These are phyloP conservation scores for Puccinia polysora DNA, from an alignment of 1,284 basidiomycete species.

Conservation along the genomic window DNA sequence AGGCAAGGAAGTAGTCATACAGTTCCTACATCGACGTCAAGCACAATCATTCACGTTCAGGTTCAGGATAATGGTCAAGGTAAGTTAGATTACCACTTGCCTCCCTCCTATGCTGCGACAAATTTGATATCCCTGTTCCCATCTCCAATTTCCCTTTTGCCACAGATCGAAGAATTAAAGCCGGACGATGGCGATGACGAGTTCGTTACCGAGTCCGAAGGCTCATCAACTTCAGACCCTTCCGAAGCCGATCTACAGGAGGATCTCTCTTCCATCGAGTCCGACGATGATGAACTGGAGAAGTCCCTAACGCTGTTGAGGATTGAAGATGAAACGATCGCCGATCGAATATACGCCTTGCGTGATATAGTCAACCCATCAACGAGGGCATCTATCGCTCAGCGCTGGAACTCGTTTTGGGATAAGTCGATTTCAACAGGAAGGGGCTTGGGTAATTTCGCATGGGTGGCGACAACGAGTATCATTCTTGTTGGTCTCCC, in stretches of 20 bases:
- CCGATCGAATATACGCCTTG: constrained; percentile 82
- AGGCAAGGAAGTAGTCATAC: no score
- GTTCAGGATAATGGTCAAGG: constrained; percentile 24
- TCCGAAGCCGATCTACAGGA: constrained; percentile 43
- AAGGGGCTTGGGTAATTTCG: constrained; percentile 75
- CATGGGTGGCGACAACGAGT: constrained; percentile 91
- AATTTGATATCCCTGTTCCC: not conserved
- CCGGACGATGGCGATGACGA: constrained; percentile 37
- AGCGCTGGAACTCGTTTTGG: constrained; percentile 62
- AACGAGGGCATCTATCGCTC: constrained; percentile 67
- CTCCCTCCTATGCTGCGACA: not conserved
- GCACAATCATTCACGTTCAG: no score
- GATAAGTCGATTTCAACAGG: constrained; percentile 60
- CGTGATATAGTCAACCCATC: constrained; percentile 90
- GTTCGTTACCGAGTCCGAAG: constrained; percentile 30
- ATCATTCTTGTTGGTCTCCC: constrained; percentile 89
- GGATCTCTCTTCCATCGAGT: constrained; percentile 21
- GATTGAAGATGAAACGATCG: constrained; percentile 64
- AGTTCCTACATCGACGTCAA: no score
- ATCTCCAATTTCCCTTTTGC: not conserved
- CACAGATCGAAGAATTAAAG: constrained; percentile 38
- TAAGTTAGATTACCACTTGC: not conserved
- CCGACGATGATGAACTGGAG: constrained; percentile 45
- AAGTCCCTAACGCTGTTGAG: constrained; percentile 45
- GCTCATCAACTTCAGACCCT: constrained; percentile 29